These are phyloP conservation scores for Edaphochlamys debaryana DNA, from an alignment of 139 green algal species.

Conservation along the genomic window DNA sequence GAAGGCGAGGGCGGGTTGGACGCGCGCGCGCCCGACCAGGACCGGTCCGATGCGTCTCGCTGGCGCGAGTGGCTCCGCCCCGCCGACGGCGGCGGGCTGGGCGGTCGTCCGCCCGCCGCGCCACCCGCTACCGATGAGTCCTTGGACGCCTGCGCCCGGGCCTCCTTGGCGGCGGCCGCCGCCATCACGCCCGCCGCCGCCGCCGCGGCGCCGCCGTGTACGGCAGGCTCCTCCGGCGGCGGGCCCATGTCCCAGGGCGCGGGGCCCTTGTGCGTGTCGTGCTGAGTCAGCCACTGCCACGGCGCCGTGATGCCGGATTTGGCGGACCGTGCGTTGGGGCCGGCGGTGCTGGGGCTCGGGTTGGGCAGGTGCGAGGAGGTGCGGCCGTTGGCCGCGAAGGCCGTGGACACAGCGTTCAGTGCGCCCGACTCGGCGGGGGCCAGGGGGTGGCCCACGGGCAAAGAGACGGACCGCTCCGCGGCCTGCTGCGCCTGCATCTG, in stretches of 20 bases:
- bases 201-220: not conserved
- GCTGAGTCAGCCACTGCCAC: not conserved
- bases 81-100: too few species aligned
- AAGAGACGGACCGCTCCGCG: not conserved
- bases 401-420: not conserved
- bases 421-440: not conserved
- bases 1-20: too few species aligned
- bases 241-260: slow-evolving; percentile 4
- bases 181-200: too few species aligned
- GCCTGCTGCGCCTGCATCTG: not conserved
- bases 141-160: too few species aligned
- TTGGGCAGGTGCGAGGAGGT: too few species aligned
- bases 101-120: too few species aligned
- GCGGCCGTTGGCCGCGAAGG: not conserved
- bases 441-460: not conserved
- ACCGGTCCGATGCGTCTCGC: too few species aligned
- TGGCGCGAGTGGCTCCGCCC: too few species aligned
- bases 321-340: not conserved
- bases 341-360: not conserved
- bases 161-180: too few species aligned
- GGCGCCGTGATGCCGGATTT: not conserved
- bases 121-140: too few species aligned
- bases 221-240: too few species aligned
- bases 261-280: not conserved
- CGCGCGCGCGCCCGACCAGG: too few species aligned